Evolutionary conservation across 441 rosid species (phyloP).

Genomic region (Populus hybrid): DNA sequence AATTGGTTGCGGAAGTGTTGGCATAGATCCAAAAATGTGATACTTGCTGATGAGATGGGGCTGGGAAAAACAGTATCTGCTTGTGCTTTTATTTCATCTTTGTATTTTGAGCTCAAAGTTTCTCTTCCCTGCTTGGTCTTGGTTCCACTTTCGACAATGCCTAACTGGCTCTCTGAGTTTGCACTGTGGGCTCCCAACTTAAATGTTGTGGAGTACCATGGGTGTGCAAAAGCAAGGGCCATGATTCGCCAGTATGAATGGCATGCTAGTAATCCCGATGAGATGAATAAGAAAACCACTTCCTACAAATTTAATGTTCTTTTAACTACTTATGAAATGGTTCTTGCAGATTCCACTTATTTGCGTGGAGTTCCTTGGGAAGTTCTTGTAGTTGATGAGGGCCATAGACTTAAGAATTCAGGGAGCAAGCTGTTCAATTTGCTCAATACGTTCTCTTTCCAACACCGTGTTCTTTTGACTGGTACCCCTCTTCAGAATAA

Average conservation of each 20-base stretch:
- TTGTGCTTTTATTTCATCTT: constrained; percentile 84
- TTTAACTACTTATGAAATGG: constrained; percentile 99
- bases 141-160: constrained; percentile 99
- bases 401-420: constrained; percentile 97
- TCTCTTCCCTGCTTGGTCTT: constrained; percentile 89
- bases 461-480: constrained; percentile 97
- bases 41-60: constrained; percentile 99
- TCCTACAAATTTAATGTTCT: constrained; percentile 93
- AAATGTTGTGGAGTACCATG: constrained; percentile 99
- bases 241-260: constrained; percentile 95
- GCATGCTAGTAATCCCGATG: constrained; percentile 72
- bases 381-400: constrained; percentile 99
- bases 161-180: constrained; percentile 97
- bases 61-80: constrained; percentile 99
- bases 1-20: constrained; percentile 99
- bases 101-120: constrained; percentile 94
- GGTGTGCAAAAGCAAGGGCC: constrained; percentile 95
- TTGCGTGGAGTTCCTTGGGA: constrained; percentile 99
- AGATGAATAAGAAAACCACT: constrained; percentile 53
- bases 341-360: constrained; percentile 96
- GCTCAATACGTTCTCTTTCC: constrained; percentile 97
- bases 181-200: constrained; percentile 92
- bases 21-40: constrained; percentile 94
- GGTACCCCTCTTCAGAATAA: constrained; percentile 99
- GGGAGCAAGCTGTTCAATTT: constrained; percentile 97